A percentile compares a stretch with the other conserved stretches of the same genome.
Evolutionary conservation across 2,329 filamentous ascomycete genomes (phyloP).

Genomic region (Xylariaceae sp.): DNA sequence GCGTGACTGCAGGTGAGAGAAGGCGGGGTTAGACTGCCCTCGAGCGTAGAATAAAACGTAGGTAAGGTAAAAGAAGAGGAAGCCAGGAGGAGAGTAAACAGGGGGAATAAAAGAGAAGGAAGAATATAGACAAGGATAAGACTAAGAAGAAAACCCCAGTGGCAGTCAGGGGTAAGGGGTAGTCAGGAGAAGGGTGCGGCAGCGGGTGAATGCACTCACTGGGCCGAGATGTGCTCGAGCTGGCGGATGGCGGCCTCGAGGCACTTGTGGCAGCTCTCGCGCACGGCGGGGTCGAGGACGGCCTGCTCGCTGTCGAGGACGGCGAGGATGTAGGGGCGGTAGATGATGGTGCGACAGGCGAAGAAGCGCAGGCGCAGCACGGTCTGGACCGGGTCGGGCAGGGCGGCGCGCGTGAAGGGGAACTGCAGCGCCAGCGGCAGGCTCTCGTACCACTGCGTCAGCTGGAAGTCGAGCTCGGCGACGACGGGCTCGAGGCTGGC

Average conservation of each 20-base stretch:
- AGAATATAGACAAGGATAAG: too few species aligned
- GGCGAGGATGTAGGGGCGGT: constrained; percentile 73
- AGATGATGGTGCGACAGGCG: constrained; percentile 80
- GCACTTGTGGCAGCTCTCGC: constrained; percentile 73
- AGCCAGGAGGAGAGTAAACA: too few species aligned
- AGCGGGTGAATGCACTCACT: constrained; percentile 43
- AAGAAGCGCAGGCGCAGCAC: constrained; percentile 75
- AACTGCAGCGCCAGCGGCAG: constrained; percentile 70
- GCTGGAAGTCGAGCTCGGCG: constrained; percentile 71
- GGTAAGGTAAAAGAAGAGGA: constrained; percentile 14
- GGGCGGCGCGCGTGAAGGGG: constrained; percentile 58
- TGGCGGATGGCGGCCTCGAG: constrained; percentile 74
- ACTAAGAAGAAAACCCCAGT: too few species aligned
- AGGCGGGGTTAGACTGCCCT: constrained; percentile 32
- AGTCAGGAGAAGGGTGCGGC: too few species aligned
- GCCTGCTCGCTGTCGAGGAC: constrained; percentile 72
- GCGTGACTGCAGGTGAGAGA: constrained; percentile 62
- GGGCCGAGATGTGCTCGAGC: constrained; percentile 68
- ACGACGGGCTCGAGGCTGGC: constrained; percentile 70
- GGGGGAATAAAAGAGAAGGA: too few species aligned
- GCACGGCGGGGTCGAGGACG: constrained; percentile 62
- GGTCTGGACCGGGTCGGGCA: constrained; percentile 69
- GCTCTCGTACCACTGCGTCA: constrained; percentile 79
- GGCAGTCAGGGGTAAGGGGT: too few species aligned
- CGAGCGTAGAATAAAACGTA: constrained; percentile 13